Percentiles rank a stretch among this genome's conserved stretches.
Conservation (phyloP, 805 yeast species). For the Wickerhamiella sergipiensis region DNA sequence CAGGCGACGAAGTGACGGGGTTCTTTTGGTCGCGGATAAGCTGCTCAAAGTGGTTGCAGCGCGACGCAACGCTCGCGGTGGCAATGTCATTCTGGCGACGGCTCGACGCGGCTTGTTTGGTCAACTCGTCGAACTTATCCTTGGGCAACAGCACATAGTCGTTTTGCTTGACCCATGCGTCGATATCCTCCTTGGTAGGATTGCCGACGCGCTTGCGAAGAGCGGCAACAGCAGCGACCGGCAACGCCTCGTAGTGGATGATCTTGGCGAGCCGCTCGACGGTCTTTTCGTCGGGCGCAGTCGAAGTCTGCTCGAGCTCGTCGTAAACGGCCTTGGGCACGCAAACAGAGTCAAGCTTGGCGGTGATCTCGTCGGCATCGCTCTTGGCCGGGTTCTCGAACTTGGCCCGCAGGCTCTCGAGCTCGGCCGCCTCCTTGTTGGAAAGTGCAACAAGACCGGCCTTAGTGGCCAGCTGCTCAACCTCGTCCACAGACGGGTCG, state of each 20-base stretch:
- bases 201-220: not conserved
- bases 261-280: slow-evolving; percentile 18
- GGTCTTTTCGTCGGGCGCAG: not conserved
- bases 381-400: not conserved
- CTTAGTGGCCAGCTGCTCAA: slow-evolving; percentile 18
- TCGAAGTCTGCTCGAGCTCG: not conserved
- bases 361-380: not conserved
- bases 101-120: slow-evolving; percentile 1
- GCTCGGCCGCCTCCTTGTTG: not conserved
- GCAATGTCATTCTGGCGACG: slow-evolving; percentile 6
- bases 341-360: not conserved
- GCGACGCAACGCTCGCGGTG: slow-evolving; percentile 16
- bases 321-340: not conserved
- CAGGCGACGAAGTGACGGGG: slow-evolving; percentile 7
- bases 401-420: not conserved
- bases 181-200: slow-evolving; percentile 10
- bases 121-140: slow-evolving; percentile 5
- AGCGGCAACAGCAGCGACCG: slow-evolving; percentile 7
- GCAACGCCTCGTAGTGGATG: slow-evolving; percentile 19
- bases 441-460: slow-evolving; percentile 17
- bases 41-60: slow-evolving; percentile 22
- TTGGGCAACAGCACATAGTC: slow-evolving; percentile 3
- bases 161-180: slow-evolving; percentile 8
- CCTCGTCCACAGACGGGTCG: slow-evolving; percentile 3
- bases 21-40: slow-evolving; percentile 13